A percentile compares a stretch with the other conserved stretches of the same genome.
These are phyloP conservation scores for Lunasporangiospora selenospora DNA, from an alignment of 192 early-diverging fungal genomes.

Conservation along the genomic window DNA sequence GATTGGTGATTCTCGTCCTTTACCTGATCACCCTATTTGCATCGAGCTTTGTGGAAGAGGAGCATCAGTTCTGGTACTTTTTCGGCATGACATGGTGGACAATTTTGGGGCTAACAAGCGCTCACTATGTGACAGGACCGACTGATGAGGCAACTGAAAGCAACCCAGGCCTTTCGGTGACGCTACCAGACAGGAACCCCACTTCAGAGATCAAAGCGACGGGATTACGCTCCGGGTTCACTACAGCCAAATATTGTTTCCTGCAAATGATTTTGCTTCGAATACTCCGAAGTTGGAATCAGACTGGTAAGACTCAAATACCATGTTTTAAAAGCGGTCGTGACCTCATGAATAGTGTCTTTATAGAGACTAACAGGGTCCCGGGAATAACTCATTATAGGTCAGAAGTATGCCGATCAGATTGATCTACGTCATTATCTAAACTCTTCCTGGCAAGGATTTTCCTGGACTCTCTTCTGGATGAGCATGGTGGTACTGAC, in stretches of 20 bases:
- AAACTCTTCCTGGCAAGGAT: constrained; percentile 22
- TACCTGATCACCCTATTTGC: constrained; percentile 66
- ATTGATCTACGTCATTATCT: constrained; percentile 53
- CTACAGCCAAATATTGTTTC: constrained; percentile 13
- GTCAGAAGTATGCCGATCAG: constrained; percentile 56
- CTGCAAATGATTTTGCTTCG: constrained; percentile 50
- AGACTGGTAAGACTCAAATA: constrained; percentile 51
- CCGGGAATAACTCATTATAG: constrained; percentile 25
- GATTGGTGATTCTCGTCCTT: constrained; percentile 39
- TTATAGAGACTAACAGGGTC: no score
- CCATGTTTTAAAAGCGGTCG: no score
- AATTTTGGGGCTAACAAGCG: constrained; percentile 50
- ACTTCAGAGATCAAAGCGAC: background rate
- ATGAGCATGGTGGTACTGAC: constrained; percentile 3
- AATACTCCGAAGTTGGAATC: constrained; percentile 52
- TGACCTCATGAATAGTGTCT: no score
- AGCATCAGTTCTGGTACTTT: constrained; percentile 79
- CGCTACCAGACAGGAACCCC: background rate
- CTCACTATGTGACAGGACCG: constrained; percentile 17
- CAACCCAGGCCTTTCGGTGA: background rate
- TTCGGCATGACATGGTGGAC: constrained; percentile 69
- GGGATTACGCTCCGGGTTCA: background rate
- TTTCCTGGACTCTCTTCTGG: constrained; percentile 47
- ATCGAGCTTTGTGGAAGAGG: constrained; percentile 79
- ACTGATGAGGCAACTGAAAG: background rate